A percentile compares a stretch with the other conserved stretches of the same genome.
phyloP scores from a whole-genome alignment of 768 basidiomycete species.

The Suillus subaureus region DNA sequence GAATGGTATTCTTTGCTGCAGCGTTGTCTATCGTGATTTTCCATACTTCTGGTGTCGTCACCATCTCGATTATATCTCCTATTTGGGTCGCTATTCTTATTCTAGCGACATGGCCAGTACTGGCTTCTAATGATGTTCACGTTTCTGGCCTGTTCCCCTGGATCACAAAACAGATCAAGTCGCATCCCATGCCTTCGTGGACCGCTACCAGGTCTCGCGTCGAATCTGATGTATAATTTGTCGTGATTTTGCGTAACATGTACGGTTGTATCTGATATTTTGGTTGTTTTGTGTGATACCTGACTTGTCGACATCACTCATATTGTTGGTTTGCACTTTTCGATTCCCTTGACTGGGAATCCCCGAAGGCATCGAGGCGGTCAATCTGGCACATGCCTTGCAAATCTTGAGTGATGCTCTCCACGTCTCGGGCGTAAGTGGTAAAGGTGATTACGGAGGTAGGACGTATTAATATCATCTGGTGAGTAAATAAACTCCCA shows the following conservation, averaged over 20 bases:
- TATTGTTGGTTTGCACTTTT: background rate
- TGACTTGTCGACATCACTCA: background rate
- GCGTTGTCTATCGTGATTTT: slow-evolving; percentile 11
- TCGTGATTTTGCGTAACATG: background rate
- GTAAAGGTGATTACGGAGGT: background rate
- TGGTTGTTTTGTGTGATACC: background rate
- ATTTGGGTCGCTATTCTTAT: slow-evolving; percentile 6
- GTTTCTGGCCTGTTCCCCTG: background rate
- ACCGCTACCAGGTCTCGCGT: background rate
- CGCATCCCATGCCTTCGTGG: background rate
- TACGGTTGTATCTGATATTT: background rate
- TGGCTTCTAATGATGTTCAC: background rate
- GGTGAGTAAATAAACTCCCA: background rate
- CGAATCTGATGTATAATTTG: background rate
- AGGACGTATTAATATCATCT: background rate
- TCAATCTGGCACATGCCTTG: background rate
- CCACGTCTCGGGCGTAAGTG: background rate
- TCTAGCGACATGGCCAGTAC: slow-evolving; percentile 30
- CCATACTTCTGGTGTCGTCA: background rate
- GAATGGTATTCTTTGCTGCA: slow-evolving; percentile 12
- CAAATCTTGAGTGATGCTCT: background rate
- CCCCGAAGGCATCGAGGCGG: background rate
- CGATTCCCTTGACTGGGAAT: background rate
- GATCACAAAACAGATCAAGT: background rate
- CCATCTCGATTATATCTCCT: slow-evolving; percentile 6